Percentiles rank a stretch among this genome's conserved stretches.
Evolutionary conservation across 495 filamentous ascomycete genomes (phyloP).

Genomic region (Schizothecium vesticola): DNA sequence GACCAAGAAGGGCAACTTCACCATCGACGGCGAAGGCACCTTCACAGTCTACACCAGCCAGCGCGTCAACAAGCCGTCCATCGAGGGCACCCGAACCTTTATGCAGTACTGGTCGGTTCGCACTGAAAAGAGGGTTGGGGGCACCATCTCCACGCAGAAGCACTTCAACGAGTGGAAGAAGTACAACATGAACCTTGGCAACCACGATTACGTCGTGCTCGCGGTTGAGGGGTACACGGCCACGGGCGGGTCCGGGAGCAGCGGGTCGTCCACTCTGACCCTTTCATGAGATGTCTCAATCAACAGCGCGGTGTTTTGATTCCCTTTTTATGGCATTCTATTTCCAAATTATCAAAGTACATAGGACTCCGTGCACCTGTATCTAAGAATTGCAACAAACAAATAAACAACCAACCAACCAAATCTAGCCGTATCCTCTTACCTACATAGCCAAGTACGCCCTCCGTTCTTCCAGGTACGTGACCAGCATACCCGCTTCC

Average conservation of each 20-base stretch:
- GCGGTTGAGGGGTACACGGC: constrained; percentile 53
- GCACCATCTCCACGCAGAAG: constrained; percentile 43
- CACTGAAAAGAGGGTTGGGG: constrained; percentile 46
- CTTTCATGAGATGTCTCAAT: background rate
- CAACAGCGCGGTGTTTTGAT: no score
- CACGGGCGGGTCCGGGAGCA: constrained; percentile 14
- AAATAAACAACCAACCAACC: no score
- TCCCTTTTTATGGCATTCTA: no score
- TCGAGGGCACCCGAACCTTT: constrained; percentile 56
- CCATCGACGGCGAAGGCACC: constrained; percentile 44
- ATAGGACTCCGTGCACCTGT: no score
- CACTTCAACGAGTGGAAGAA: constrained; percentile 57
- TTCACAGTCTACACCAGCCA: constrained; percentile 54
- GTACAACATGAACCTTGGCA: constrained; percentile 44
- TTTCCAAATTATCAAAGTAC: no score
- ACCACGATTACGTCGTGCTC: constrained; percentile 53
- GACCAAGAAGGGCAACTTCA: constrained; percentile 51
- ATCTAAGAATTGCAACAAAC: no score
- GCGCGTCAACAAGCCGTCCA: constrained; percentile 55
- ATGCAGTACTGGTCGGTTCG: constrained; percentile 61
- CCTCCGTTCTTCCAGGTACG: background rate
- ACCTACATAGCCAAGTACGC: background rate
- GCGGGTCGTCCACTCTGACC: constrained; percentile 13
- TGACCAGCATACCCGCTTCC: constrained; percentile 28
- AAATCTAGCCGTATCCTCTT: background rate